Evolutionary conservation across 2,329 filamentous ascomycete genomes (phyloP).

Genomic region (Cucurbitaria berberidis): DNA sequence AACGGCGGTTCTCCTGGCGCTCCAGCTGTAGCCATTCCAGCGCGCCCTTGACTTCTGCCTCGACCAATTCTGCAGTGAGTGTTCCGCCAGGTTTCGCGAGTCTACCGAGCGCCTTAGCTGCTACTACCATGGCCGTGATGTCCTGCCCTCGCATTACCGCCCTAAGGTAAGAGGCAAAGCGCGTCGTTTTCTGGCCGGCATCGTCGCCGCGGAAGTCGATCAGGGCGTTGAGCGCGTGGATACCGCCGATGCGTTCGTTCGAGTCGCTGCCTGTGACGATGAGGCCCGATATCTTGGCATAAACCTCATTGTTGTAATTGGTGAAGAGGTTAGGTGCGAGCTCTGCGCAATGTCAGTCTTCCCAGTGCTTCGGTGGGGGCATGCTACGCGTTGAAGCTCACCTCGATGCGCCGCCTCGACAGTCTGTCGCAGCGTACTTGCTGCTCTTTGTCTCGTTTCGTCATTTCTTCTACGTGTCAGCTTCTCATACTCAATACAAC

Average conservation of each 20-base stretch:
- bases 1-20: slow-evolving; percentile 88
- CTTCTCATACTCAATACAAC: not conserved
- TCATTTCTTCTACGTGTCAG: slow-evolving; percentile 49
- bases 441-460: slow-evolving; percentile 53
- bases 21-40: slow-evolving; percentile 97
- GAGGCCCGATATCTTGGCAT: slow-evolving; percentile 70
- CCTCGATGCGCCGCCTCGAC: slow-evolving; percentile 56
- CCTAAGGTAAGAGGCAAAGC: slow-evolving; percentile 90
- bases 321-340: slow-evolving; percentile 80
- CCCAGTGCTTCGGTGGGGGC: slow-evolving; percentile 15
- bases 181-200: slow-evolving; percentile 88
- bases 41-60: slow-evolving; percentile 94
- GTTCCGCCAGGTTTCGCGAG: slow-evolving; percentile 92
- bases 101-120: slow-evolving; percentile 86
- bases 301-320: slow-evolving; percentile 71
- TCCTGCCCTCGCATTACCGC: slow-evolving; percentile 90
- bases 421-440: slow-evolving; percentile 51
- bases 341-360: slow-evolving; percentile 60
- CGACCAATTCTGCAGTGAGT: slow-evolving; percentile 91
- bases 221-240: slow-evolving; percentile 88
- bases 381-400: slow-evolving; percentile 31
- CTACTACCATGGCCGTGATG: slow-evolving; percentile 85
- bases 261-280: slow-evolving; percentile 87
- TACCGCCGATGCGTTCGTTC: slow-evolving; percentile 86
- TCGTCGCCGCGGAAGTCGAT: slow-evolving; percentile 98